Conservation (phyloP, 2,329 filamentous ascomycete species). For the Cordyceps cicadae region DNA sequence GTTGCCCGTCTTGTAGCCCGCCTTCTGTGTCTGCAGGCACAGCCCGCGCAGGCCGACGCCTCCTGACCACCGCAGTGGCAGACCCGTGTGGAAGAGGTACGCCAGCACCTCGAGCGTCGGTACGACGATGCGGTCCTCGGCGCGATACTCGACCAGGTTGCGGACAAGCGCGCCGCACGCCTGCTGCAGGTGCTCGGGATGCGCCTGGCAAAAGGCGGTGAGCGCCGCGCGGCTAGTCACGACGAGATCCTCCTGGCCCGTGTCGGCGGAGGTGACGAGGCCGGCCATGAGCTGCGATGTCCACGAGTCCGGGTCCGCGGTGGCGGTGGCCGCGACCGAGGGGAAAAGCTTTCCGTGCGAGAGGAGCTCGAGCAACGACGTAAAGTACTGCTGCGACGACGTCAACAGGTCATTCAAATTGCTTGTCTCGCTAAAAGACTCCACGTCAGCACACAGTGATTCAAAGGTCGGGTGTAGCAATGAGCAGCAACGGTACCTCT, state of each 20-base stretch:
- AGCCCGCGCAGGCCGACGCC: constrained; percentile 41
- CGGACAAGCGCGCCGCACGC: constrained; percentile 44
- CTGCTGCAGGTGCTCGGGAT: constrained; percentile 30
- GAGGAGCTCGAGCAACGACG: constrained; percentile 41
- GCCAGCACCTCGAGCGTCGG: constrained; percentile 69
- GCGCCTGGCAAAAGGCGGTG: constrained; percentile 41
- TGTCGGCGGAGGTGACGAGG: constrained; percentile 64
- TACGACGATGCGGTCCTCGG: constrained; percentile 62
- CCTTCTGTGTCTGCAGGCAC: constrained; percentile 64
- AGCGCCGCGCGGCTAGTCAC: constrained; percentile 61
- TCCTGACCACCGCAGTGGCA: constrained; percentile 29
- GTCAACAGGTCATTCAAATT: constrained; percentile 35
- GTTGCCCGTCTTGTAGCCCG: constrained; percentile 75
- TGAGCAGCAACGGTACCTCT: constrained; percentile 30
- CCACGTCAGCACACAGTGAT: background rate
- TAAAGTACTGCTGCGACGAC: constrained; percentile 54
- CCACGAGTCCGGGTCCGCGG: constrained; percentile 29
- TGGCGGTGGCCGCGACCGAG: constrained; percentile 28
- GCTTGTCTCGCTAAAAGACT: constrained; percentile 5
- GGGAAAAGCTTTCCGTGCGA: constrained; percentile 27
- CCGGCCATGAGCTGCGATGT: constrained; percentile 54
- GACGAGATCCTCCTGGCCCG: constrained; percentile 68
- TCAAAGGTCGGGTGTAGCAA: background rate
- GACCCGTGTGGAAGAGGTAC: constrained; percentile 62
- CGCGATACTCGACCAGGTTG: constrained; percentile 45